These are phyloP conservation scores for Yarrowia porcina DNA, from an alignment of 805 yeast species.

Conservation along the genomic window DNA sequence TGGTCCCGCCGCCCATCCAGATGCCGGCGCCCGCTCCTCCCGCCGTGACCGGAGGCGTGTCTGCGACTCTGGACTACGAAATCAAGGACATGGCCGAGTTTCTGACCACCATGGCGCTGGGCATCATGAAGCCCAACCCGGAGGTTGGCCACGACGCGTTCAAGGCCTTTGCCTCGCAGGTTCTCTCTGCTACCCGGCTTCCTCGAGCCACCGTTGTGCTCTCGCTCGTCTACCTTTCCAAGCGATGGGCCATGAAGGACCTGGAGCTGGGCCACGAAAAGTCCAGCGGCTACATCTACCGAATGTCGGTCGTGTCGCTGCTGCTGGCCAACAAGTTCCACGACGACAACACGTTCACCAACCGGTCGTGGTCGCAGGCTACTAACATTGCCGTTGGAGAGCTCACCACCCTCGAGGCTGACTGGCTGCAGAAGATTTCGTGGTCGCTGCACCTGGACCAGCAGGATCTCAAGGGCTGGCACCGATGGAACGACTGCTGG, in stretches of 20 bases:
- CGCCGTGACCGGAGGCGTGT: conserved; percentile 61
- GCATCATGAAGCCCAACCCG: conserved; percentile 45
- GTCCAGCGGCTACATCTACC: conserved; percentile 42
- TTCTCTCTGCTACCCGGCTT: conserved; percentile 80
- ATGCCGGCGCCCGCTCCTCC: conserved; percentile 10
- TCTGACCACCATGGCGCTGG: conserved; percentile 67
- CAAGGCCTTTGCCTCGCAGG: conserved; percentile 58
- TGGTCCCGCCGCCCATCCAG: conserved; percentile 4
- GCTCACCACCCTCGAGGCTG: conserved; percentile 65
- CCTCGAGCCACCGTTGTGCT: conserved; percentile 78
- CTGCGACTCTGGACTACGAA: conserved; percentile 75
- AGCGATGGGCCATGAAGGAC: conserved; percentile 48
- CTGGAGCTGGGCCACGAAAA: conserved; percentile 35
- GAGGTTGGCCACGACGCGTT: conserved; percentile 42
- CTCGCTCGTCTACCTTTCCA: conserved; percentile 74
- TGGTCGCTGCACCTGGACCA: conserved; percentile 54
- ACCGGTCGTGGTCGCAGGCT: conserved; percentile 95
- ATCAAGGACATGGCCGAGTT: conserved; percentile 75
- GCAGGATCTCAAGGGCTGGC: conserved; percentile 37
- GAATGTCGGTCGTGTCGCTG: conserved; percentile 61
- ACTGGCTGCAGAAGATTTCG: conserved; percentile 60
- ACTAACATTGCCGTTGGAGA: conserved; percentile 65
- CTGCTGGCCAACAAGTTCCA: conserved; percentile 89
- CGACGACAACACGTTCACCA: conserved; percentile 95
- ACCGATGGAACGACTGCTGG: conserved; percentile 39